Evolutionary conservation across 2,329 filamentous ascomycete species (phyloP).

Genomic region (Venturiaceae sp.): DNA sequence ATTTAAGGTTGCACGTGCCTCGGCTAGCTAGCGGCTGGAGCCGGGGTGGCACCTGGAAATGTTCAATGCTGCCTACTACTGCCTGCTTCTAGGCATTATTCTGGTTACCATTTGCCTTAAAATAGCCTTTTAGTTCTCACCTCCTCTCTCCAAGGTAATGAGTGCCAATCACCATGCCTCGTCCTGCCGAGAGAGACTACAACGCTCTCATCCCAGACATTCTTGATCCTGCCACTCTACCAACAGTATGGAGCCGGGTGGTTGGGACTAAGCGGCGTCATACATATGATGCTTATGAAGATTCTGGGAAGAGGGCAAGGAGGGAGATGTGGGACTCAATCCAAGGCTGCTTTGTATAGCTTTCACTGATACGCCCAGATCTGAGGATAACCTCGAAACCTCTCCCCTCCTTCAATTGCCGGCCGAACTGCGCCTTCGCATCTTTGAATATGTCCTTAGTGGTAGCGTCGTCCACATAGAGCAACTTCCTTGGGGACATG

Average conservation of each 20-base stretch:
- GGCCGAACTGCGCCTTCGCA: neutral
- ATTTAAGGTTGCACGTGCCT: too few relatives aligned
- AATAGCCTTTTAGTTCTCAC: too few relatives aligned
- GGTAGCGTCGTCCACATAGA: neutral
- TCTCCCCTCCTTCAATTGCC: conserved; percentile 1
- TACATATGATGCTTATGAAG: neutral
- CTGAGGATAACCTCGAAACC: neutral
- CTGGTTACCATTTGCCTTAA: too few relatives aligned
- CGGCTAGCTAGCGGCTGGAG: too few relatives aligned
- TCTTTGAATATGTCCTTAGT: neutral
- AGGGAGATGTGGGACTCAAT: neutral
- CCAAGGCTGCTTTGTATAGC: neutral
- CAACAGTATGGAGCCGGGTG: neutral
- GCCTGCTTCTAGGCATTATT: too few relatives aligned
- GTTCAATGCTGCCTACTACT: too few relatives aligned
- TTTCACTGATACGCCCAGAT: neutral
- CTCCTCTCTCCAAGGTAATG: too few relatives aligned
- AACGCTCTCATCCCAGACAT: neutral
- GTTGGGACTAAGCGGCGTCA: neutral
- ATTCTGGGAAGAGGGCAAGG: neutral
- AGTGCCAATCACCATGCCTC: neutral
- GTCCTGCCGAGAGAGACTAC: neutral
- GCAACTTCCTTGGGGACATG: conserved; percentile 1
- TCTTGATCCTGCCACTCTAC: neutral
- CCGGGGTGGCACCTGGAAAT: too few relatives aligned